Evolutionary conservation across 495 filamentous ascomycete genomes (phyloP), one percentile per base, ranked within the genome.

Genomic region (Hyphodiscus hymeniophilus): DNA sequence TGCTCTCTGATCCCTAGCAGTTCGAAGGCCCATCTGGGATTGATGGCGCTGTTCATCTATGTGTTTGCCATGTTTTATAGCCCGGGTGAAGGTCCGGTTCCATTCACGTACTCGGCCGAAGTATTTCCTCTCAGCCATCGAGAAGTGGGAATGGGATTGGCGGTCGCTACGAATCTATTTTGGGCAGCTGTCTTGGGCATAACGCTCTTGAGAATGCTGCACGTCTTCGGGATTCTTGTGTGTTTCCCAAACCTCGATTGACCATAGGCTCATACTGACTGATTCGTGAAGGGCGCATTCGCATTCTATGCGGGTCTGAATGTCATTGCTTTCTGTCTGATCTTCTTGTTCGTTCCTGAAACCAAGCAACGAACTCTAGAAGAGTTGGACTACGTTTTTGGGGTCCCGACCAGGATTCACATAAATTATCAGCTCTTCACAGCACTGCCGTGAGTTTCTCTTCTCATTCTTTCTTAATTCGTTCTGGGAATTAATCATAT

Each of bases 301-400:
- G 82, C 78, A 17, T 42, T 42, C 39, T 42, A 42, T 15, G 18
- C 86, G 87, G 78, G 69, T 4, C 70, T 85, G 48, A 86, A 85
- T 52, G 30, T 82, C 0, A 80, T 85, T 51, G 70, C 68, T 0
- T 66, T 77, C 23, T 84, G 83, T 41, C 65, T 87, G 69, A 84
- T 87, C 56, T 85, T 85, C 63, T 69, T 85, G 12, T 75, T 72
- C 50, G 64, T 88, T 22, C 77, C 76, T 7, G 81, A 84, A 65
- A 84, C 81, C 4, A 84, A 83, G 67, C 74, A 81, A 65, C 71
- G 73, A 12, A 78, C 76, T 3, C 67, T 82, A 7, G 85, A 92
- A 62, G 87, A 92, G 60, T 69, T 92, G 30, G 86, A 92, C 64
- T 87, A 88, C 56, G 79, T 92, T 42, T 92, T 87, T 53, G 82